Conservation (phyloP, 345 rosid genomes). For the Alliaria petiolata region DNA sequence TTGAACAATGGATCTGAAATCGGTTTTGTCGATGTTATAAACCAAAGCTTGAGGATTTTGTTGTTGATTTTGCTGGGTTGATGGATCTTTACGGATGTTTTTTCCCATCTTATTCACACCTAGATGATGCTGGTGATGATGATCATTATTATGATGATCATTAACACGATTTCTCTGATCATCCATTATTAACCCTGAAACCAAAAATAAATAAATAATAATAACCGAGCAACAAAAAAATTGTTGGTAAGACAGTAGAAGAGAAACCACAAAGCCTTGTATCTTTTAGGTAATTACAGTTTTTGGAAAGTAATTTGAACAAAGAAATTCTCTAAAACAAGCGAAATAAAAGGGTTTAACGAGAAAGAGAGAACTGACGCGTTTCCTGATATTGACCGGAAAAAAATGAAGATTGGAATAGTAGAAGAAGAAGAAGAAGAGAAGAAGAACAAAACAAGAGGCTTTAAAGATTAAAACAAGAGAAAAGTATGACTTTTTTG, state of each 20-base stretch:
- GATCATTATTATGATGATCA: conserved; percentile 25
- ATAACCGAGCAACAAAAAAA: too few relatives aligned
- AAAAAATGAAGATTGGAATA: neutral
- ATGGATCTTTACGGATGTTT: conserved; percentile 75
- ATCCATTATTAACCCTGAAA: conserved; percentile 49
- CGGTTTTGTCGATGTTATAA: conserved; percentile 92
- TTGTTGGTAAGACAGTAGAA: neutral
- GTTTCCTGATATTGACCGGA: conserved; percentile 23
- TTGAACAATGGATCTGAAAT: conserved; percentile 84
- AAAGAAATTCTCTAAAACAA: neutral
- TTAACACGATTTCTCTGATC: conserved; percentile 59
- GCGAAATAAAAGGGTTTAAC: neutral
- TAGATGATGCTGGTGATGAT: conserved; percentile 35
- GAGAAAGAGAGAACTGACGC: conserved; percentile 15
- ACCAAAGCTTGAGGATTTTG: conserved; percentile 86
- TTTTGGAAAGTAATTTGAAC: neutral
- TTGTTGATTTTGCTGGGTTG: conserved; percentile 65
- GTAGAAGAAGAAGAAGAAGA: neutral
- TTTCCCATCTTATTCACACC: conserved; percentile 85
- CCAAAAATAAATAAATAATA: neutral
- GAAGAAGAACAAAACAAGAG: neutral
- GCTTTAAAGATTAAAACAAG: neutral
- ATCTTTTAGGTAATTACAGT: neutral
- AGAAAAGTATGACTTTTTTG: conserved; percentile 1
- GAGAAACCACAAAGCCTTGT: neutral